Evolutionary conservation across 768 basidiomycete species (phyloP).

Genomic region (Russula lepida): DNA sequence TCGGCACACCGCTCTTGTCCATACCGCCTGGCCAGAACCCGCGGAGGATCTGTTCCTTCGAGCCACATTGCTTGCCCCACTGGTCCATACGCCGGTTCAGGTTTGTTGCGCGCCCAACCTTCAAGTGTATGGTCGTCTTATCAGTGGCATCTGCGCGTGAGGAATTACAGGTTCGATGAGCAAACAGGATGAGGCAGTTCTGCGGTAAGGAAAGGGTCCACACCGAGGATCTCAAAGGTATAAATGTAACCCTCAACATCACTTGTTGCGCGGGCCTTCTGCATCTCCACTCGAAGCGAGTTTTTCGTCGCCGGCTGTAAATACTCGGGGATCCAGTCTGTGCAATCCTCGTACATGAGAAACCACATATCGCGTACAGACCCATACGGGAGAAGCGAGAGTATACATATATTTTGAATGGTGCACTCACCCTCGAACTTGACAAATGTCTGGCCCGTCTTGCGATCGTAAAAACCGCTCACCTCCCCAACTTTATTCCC

Average conservation of each 20-base stretch:
- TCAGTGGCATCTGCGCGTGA: conserved; percentile 27
- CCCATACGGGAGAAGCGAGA: neutral
- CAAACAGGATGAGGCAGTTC: neutral
- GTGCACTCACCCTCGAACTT: conserved; percentile 42
- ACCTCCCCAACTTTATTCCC: conserved; percentile 43
- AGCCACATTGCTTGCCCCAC: conserved; percentile 76
- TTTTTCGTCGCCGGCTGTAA: conserved; percentile 52
- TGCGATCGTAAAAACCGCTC: conserved; percentile 50
- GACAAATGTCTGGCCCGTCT: conserved; percentile 41
- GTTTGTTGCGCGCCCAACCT: conserved; percentile 74
- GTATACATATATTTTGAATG: neutral
- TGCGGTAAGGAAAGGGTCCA: conserved; percentile 3
- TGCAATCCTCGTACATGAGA: neutral
- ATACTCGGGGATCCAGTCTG: conserved; percentile 67
- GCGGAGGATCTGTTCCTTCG: conserved; percentile 63
- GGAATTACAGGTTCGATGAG: neutral
- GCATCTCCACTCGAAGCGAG: conserved; percentile 47
- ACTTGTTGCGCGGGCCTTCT: conserved; percentile 40
- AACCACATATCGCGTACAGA: neutral
- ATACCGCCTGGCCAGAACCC: conserved; percentile 64
- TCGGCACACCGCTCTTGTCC: conserved; percentile 33
- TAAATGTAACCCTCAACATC: conserved; percentile 77
- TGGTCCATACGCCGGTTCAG: conserved; percentile 64
- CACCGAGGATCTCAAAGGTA: conserved; percentile 71
- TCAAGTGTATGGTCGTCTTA: conserved; percentile 47